These are phyloP conservation scores for Microcyclospora tardicrescens DNA, from an alignment of 2,329 filamentous ascomycete genomes.

Conservation along the genomic window DNA sequence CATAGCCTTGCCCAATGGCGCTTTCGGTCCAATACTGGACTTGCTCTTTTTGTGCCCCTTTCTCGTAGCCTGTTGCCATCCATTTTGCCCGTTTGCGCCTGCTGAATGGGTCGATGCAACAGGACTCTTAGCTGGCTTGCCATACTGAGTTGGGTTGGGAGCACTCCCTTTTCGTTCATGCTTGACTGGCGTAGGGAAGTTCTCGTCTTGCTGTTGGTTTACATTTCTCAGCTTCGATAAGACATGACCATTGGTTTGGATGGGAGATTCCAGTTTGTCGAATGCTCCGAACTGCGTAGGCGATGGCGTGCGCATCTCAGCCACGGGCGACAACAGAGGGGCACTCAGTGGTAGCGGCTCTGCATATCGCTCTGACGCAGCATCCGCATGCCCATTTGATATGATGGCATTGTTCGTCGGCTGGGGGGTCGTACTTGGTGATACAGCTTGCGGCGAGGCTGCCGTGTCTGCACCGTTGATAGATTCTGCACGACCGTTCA, in stretches of 20 bases:
- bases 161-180: slow-evolving; percentile 17
- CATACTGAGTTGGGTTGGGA: slow-evolving; percentile 5
- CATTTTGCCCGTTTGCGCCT: slow-evolving; percentile 6
- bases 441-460: background rate
- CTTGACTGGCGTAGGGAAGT: slow-evolving; percentile 4
- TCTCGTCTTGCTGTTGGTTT: slow-evolving; percentile 7
- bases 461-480: background rate
- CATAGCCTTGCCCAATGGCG: slow-evolving; percentile 24
- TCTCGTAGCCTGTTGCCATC: slow-evolving; percentile 19
- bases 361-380: background rate
- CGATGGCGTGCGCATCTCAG: slow-evolving; percentile 59
- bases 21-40: slow-evolving; percentile 9
- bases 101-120: background rate
- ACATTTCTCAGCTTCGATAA: too few species aligned
- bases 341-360: slow-evolving; percentile 6
- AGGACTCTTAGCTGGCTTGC: slow-evolving; percentile 5
- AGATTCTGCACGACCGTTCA: background rate
- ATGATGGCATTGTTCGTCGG: background rate
- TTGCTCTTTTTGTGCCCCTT: slow-evolving; percentile 25
- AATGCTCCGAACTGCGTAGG: slow-evolving; percentile 47
- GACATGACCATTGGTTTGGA: background rate
- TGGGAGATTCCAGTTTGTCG: slow-evolving; percentile 25
- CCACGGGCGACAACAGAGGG: slow-evolving; percentile 55
- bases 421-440: background rate
- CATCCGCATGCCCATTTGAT: background rate